Base-by-base conservation (phyloP, 441 rosid genomes). In the Pelargonium australe region DNA sequence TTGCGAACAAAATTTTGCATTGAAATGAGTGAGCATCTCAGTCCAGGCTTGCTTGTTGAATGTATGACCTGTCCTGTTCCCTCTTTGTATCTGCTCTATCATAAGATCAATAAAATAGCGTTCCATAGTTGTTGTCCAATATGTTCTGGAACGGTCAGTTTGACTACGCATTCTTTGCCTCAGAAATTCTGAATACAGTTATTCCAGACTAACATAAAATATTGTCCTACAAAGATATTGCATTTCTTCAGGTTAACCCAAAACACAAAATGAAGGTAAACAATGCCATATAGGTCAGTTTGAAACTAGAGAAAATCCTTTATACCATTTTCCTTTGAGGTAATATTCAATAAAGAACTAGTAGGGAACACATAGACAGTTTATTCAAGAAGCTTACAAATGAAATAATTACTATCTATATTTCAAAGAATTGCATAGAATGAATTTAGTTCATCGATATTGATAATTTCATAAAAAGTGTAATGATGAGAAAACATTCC, bases 71-170 rank as follows among this genome's bases (percentile, higher is more conserved):
- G 79, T 74, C 78, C 89, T 80, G 71, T 85, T 87, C 45, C 96
- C 98, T 79, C 89, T 87, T 62, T 85, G 86, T 81, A 86, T 71
- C 11, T 93, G 98, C 70, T 90, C 98, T 61, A 93, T 65, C 96
- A 90, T 89, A 41, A 93, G 94, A 72, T 92, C 92, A 63, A 92
- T 82, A 73, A 92, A 90, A 80, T 82, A 92, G 0, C 95, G 89
- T 72, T 92, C 97, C 98, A 89, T 93, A n/a, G 85, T 68, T 0
- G 85, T 96, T 0, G 96, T 87, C 97, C 98, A 90, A 68, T 86
- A 90, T 64, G 90, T 87, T 80, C 96, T 86, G 0, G 91, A 84
- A 44, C 96, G 88, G 19, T 87, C 97, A 14, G 72, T 51, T 72
- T 87, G 88, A 76, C 67, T 20, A 68, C 82, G 77, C 92, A 89